These are phyloP conservation scores for Sindora glabra DNA, from an alignment of 306 rosid species.

Conservation along the genomic window DNA sequence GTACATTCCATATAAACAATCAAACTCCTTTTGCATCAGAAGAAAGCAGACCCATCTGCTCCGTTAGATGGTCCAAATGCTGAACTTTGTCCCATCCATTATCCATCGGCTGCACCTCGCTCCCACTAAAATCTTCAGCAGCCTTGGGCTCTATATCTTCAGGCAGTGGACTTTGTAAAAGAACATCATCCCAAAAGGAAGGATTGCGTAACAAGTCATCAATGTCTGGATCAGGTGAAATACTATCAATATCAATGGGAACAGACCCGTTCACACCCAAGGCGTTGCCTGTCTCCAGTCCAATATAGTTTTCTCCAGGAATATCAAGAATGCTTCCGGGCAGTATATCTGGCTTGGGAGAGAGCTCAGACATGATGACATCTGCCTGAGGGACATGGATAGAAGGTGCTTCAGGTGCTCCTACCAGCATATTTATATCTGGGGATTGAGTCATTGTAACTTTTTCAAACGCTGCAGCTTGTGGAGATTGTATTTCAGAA, in stretches of 20 bases:
- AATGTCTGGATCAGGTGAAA: slow-evolving; percentile 35
- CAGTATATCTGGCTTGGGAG: no score
- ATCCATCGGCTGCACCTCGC: slow-evolving; percentile 36
- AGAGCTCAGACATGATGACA: no score
- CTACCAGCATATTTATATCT: no score
- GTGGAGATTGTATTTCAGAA: slow-evolving; percentile 29
- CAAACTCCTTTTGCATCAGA: slow-evolving; percentile 30
- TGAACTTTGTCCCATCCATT: slow-evolving; percentile 41
- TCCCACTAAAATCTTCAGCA: slow-evolving; percentile 27
- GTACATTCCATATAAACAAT: slow-evolving; percentile 32
- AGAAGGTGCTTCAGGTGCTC: no score
- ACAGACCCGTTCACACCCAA: no score
- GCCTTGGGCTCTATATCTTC: slow-evolving; percentile 42
- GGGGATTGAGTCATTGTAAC: no score
- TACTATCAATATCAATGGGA: slow-evolving; percentile 24
- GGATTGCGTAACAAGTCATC: slow-evolving; percentile 53
- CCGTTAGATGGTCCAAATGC: slow-evolving; percentile 42
- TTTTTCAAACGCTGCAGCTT: no score
- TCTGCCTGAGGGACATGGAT: no score
- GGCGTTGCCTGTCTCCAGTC: no score
- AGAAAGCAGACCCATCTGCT: slow-evolving; percentile 62
- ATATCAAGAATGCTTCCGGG: no score
- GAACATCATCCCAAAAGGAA: slow-evolving; percentile 65
- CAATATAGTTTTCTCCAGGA: no score
- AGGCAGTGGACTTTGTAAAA: slow-evolving; percentile 25